phyloP scores from a whole-genome alignment of 352 stramenopile genomes.

The Pythium chondricola region DNA sequence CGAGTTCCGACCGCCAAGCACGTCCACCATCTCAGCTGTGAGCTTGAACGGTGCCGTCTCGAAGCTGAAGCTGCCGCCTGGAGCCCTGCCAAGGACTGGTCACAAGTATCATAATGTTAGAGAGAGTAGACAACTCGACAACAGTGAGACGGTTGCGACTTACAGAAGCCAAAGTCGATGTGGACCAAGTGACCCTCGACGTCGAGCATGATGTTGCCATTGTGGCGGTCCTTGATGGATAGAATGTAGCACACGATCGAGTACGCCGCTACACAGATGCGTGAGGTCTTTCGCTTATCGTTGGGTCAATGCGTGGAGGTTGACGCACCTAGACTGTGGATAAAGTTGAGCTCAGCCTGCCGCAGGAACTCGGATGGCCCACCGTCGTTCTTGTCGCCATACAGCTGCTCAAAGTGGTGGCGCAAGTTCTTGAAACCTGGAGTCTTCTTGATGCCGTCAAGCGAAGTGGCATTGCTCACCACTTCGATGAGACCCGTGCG shows the following conservation, averaged over 20 bases:
- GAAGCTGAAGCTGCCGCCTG: slow-evolving; percentile 91
- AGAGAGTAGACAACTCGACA: no score
- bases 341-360: slow-evolving; percentile 73
- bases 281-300: no score
- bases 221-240: slow-evolving; percentile 98
- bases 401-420: slow-evolving; percentile 92
- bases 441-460: slow-evolving; percentile 95
- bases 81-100: slow-evolving; percentile 66
- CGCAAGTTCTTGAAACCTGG: slow-evolving; percentile 80
- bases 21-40: slow-evolving; percentile 93
- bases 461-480: slow-evolving; percentile 93
- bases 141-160: slow-evolving; percentile 11
- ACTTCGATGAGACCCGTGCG: slow-evolving; percentile 95
- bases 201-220: slow-evolving; percentile 99
- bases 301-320: no score
- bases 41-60: slow-evolving; percentile 97
- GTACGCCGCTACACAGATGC: slow-evolving; percentile 93
- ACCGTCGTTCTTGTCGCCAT: slow-evolving; percentile 44
- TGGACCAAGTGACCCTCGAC: slow-evolving; percentile 95
- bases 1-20: slow-evolving; percentile 90
- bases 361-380: slow-evolving; percentile 30
- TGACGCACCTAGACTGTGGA: slow-evolving; percentile 80
- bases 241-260: slow-evolving; percentile 97
- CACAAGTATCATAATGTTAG: no score
- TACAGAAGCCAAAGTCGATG: slow-evolving; percentile 99